phyloP scores from a whole-genome alignment of 116 monocot species.

The Dioscorea cayenensis region DNA sequence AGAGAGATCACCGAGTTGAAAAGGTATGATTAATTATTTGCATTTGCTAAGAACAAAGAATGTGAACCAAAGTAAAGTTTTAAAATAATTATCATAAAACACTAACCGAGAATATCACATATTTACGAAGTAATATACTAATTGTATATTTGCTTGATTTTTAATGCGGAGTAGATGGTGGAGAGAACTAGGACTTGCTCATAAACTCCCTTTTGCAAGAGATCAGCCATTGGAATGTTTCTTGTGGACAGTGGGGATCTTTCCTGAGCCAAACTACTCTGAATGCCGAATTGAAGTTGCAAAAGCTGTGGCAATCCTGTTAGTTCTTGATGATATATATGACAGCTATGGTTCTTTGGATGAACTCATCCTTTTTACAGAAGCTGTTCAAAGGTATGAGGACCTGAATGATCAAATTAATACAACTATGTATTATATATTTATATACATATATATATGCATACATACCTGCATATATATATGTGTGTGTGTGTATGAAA shows the following conservation, averaged over 20 bases:
- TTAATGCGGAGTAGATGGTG: conserved; percentile 1
- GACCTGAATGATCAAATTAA: too few relatives aligned
- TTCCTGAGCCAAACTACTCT: conserved; percentile 16
- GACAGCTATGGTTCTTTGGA: conserved; percentile 15
- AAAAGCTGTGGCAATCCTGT: conserved; percentile 11
- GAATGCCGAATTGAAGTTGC: conserved; percentile 11
- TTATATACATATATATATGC: too few relatives aligned
- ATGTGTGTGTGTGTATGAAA: too few relatives aligned
- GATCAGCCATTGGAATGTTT: background rate
- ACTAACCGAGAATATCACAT: too few relatives aligned
- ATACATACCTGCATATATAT: too few relatives aligned
- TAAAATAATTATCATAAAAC: too few relatives aligned
- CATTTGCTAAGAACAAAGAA: too few relatives aligned
- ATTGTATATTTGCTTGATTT: background rate
- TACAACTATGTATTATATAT: too few relatives aligned
- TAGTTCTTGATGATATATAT: conserved; percentile 19
- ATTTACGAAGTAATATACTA: too few relatives aligned
- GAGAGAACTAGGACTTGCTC: background rate
- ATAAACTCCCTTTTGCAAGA: background rate
- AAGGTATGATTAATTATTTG: background rate
- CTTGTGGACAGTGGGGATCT: background rate
- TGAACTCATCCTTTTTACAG: conserved; percentile 15
- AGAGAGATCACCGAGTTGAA: conserved; percentile 3
- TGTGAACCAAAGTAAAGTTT: too few relatives aligned
- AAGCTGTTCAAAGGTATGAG: conserved; percentile 11